Percentiles rank a stretch among this genome's conserved stretches.
Conservation (phyloP, 2,329 filamentous ascomycete species). For the Aspergillus nomiae region DNA sequence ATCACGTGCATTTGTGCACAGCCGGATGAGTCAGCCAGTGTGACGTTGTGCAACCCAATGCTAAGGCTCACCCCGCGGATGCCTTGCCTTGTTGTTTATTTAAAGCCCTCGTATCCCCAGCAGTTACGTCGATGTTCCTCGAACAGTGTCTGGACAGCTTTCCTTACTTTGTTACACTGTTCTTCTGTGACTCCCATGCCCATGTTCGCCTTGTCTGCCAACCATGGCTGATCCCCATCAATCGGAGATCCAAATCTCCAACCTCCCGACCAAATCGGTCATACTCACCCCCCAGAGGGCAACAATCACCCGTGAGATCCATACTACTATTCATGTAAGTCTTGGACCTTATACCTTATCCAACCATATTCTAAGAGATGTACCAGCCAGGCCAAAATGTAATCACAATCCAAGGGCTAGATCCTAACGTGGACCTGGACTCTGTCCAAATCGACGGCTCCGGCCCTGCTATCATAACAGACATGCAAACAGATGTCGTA, state of each 20-base stretch:
- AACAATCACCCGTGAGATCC: constrained; percentile 63
- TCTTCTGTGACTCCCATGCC: background rate
- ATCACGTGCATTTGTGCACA: background rate
- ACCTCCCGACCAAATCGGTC: constrained; percentile 63
- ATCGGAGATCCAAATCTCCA: constrained; percentile 51
- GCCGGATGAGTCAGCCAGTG: background rate
- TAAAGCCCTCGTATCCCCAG: background rate
- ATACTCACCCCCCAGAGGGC: constrained; percentile 64
- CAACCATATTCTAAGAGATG: background rate
- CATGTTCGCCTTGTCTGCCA: background rate
- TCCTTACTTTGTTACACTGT: accelerated
- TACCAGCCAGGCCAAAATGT: constrained; percentile 56
- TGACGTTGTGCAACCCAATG: background rate
- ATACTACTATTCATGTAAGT: constrained; percentile 52
- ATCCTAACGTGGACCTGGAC: constrained; percentile 56
- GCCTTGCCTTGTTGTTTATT: background rate
- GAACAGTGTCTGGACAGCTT: accelerated
- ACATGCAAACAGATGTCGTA: constrained; percentile 63
- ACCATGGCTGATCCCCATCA: constrained; percentile 17
- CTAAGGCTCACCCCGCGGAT: background rate
- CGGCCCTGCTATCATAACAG: constrained; percentile 59
- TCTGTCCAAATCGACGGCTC: constrained; percentile 64
- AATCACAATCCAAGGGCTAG: constrained; percentile 58
- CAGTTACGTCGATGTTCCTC: background rate
- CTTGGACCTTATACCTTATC: constrained; percentile 3